A percentile compares a stretch with the other conserved stretches of the same genome.
These are phyloP conservation scores for Copromyces sp. DNA, from an alignment of 495 filamentous ascomycete species.

Conservation along the genomic window DNA sequence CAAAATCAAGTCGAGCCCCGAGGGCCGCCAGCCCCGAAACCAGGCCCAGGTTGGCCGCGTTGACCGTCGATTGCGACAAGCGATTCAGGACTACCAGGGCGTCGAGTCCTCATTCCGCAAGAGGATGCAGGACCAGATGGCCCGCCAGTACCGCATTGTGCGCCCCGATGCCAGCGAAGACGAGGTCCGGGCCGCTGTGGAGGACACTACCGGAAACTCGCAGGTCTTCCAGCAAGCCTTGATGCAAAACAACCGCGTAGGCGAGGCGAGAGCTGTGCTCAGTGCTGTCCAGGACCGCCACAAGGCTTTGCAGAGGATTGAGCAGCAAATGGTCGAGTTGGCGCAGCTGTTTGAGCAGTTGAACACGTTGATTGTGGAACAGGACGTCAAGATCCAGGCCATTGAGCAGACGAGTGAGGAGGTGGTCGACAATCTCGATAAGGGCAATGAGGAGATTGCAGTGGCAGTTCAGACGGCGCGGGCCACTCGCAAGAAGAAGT, in stretches of 20 bases:
- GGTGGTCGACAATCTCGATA: constrained; percentile 62
- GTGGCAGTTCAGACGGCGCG: constrained; percentile 71
- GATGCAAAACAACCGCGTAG: constrained; percentile 60
- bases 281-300: constrained; percentile 74
- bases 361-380: constrained; percentile 69
- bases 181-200: constrained; percentile 67
- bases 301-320: constrained; percentile 82
- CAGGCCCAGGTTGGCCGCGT: constrained; percentile 67
- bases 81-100: constrained; percentile 70
- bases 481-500: constrained; percentile 86
- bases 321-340: constrained; percentile 76
- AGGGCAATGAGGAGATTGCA: constrained; percentile 70
- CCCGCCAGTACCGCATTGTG: constrained; percentile 82
- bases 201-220: constrained; percentile 54
- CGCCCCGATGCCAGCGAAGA: constrained; percentile 71
- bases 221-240: constrained; percentile 77
- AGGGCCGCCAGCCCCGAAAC: constrained; percentile 58
- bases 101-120: constrained; percentile 67
- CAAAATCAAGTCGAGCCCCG: constrained; percentile 67
- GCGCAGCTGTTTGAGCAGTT: constrained; percentile 58
- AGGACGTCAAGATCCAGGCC: constrained; percentile 62
- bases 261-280: constrained; percentile 68
- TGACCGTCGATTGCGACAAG: constrained; percentile 65
- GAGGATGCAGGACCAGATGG: constrained; percentile 69
- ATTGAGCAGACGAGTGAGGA: constrained; percentile 79